A percentile compares a stretch with the other conserved stretches of the same genome.
Evolutionary conservation across 257 asterid genomes (phyloP).

Genomic region (Lycium barbarum): DNA sequence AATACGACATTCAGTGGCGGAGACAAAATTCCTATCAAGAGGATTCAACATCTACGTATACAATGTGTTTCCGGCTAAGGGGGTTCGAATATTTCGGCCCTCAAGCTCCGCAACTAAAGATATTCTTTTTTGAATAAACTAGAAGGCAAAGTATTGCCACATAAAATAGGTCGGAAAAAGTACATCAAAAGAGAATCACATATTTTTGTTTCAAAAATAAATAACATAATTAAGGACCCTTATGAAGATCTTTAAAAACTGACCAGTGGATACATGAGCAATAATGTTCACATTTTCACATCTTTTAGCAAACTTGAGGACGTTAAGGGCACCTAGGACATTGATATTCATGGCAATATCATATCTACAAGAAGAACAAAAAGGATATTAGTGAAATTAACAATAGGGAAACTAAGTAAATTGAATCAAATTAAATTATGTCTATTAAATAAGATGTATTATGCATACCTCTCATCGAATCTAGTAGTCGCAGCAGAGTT

Average conservation of each 20-base stretch:
- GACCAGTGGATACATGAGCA: slow-evolving; percentile 71
- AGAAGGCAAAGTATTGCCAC: too few relatives aligned
- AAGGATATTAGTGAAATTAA: background rate
- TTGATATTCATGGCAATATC: slow-evolving; percentile 60
- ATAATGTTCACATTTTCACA: slow-evolving; percentile 52
- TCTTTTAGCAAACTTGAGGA: slow-evolving; percentile 48
- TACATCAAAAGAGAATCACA: background rate
- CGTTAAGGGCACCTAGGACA: slow-evolving; percentile 48
- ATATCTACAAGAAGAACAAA: slow-evolving; percentile 41
- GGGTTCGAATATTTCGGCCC: background rate
- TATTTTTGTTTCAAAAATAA: background rate
- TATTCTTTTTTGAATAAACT: background rate
- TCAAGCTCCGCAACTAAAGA: background rate
- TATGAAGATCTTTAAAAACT: background rate
- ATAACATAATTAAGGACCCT: background rate
- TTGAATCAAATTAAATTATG: background rate
- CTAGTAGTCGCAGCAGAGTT: slow-evolving; percentile 76
- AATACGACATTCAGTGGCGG: background rate
- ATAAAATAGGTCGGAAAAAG: too few relatives aligned
- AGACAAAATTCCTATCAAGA: rapidly evolving
- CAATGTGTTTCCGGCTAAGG: too few relatives aligned
- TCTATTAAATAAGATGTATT: slow-evolving; percentile 36
- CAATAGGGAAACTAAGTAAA: background rate
- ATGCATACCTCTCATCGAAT: slow-evolving; percentile 47
- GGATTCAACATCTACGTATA: background rate